Base-by-base conservation (phyloP, 2,329 filamentous ascomycete genomes). In the Colletotrichum sojae region DNA sequence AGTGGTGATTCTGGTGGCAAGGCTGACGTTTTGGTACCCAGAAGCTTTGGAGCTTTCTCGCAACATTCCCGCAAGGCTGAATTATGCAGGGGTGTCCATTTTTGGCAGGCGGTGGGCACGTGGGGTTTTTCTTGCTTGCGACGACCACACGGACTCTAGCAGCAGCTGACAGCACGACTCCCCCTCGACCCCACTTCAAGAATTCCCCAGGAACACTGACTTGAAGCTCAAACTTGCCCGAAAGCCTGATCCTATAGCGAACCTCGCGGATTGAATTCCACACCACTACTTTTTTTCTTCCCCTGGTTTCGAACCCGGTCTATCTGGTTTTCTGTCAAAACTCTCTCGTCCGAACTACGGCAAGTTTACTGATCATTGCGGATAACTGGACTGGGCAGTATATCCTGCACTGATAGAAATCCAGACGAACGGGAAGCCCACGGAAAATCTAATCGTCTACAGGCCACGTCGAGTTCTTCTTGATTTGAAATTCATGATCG, bases 1-100 rank as follows among this genome's bases (percentile, higher is more conserved):
- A 22, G 18, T 49, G 25, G 55, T 59, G 46, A 56, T 67, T 54
- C 36, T 53, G 63, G 45, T 67, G 67, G 64, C 67, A 54, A 70
- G 67, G 64, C 67, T 70, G 67, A 70, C 27, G 49, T 31, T 68
- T 67, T 48, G 59, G 48, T 45, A 18, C 52, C 31, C 40, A 39
- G 63, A 63, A 63, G 57, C 57, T 68, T 39, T 53, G 63, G 52
- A 45, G 55, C 63, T 70, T 45, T 61, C 64, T 53, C 64, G 60
- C 57, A 57, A 61, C 27, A 20, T 46, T 39, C 54, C 48, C 59
- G 68, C 68, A 65, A 71, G 68, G 68, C 68, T 71, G 68, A 71
- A 55, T 57, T 27, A 69, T 71, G 65, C 68, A 71, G 68, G 65
- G 65, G 68, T 56, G 68, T 60, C 68, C 40, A 20, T 18, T 57